phyloP scores from a whole-genome alignment of 2,329 filamentous ascomycete species.

The Fusarium sp. region DNA sequence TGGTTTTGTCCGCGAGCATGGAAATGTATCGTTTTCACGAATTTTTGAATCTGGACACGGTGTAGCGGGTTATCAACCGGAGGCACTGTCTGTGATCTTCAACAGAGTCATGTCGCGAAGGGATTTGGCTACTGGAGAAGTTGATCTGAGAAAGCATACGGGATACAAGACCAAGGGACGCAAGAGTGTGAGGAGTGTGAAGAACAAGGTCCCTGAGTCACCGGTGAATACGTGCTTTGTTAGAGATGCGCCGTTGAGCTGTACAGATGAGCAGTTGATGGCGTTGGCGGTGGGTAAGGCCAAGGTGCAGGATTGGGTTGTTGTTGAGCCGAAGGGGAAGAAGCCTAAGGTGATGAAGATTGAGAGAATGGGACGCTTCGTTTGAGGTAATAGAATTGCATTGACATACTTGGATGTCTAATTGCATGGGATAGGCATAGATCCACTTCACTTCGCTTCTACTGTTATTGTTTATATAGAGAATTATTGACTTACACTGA shows the following conservation, averaged over 20 bases:
- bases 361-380: not conserved
- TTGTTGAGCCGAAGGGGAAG: conserved; percentile 23
- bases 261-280: conserved; percentile 33
- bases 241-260: conserved; percentile 56
- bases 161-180: conserved; percentile 51
- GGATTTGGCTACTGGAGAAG: conserved; percentile 63
- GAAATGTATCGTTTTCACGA: conserved; percentile 73
- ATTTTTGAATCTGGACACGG: conserved; percentile 72
- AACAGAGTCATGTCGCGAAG: conserved; percentile 64
- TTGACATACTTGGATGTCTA: not conserved
- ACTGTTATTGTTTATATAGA: not conserved
- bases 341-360: not conserved
- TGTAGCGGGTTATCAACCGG: conserved; percentile 66
- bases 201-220: conserved; percentile 57
- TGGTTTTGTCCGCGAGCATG: conserved; percentile 78
- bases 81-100: conserved; percentile 64
- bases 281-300: conserved; percentile 33
- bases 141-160: conserved; percentile 52
- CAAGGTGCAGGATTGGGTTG: conserved; percentile 26
- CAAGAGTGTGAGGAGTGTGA: conserved; percentile 61
- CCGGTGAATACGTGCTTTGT: conserved; percentile 67
- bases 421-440: not conserved
- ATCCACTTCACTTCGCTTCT: not conserved
- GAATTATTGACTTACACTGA: not conserved
- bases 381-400: not conserved